Conservation (phyloP, 306 rosid genomes). For the Dryas alaskensis region DNA sequence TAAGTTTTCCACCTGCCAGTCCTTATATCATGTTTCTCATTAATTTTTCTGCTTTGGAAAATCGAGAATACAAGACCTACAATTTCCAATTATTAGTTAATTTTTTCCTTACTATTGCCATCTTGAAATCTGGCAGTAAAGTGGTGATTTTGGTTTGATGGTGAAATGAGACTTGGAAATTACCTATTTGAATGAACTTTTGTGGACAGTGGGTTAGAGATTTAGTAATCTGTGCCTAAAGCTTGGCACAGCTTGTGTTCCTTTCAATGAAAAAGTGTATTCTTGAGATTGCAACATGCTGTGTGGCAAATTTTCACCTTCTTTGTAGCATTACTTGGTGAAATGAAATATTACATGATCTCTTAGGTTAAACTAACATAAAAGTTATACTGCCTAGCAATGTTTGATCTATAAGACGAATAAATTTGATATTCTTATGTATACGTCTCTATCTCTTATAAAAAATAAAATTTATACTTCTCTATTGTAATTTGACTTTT, state of each 20-base stretch:
- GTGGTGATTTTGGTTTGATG: not conserved
- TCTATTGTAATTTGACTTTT: constrained; percentile 8
- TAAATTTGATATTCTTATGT: not conserved
- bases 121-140: not conserved
- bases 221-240: not conserved
- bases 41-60: not conserved
- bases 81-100: too few species aligned
- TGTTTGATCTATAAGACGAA: not conserved
- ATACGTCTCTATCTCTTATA: not conserved
- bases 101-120: not conserved
- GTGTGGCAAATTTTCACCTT: not conserved
- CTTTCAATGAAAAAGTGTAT: not conserved
- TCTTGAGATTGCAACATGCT: not conserved
- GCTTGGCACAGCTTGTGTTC: not conserved
- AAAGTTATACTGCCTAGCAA: not conserved
- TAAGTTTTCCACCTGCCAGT: constrained; percentile 25
- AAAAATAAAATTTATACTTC: not conserved
- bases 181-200: not conserved
- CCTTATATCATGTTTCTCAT: not conserved
- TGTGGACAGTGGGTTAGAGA: not conserved
- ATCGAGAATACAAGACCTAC: not conserved
- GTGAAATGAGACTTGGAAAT: not conserved
- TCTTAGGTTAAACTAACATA: not conserved
- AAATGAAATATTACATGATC: not conserved
- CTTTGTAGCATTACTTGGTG: not conserved